Conservation (phyloP, 176 grass and related monocot species). For the Cenchrus americanus region DNA sequence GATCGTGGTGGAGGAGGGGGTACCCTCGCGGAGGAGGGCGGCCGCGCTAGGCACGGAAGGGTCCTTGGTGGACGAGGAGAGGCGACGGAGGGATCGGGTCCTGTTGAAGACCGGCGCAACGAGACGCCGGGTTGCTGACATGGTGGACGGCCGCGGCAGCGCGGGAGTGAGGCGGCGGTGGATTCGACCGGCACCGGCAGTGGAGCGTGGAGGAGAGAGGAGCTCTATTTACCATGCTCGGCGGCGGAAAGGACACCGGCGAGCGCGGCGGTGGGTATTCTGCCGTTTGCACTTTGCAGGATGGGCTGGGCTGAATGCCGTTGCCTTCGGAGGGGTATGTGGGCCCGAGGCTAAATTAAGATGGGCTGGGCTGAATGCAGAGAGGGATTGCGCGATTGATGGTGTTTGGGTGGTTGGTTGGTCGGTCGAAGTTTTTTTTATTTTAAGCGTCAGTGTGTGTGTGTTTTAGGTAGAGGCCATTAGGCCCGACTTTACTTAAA, state of each 20-base stretch:
- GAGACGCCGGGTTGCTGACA: conserved; percentile 33
- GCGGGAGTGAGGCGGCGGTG: neutral
- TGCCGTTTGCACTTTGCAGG: neutral
- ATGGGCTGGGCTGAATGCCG: neutral
- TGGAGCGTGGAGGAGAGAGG: too few species aligned
- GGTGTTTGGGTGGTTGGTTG: too few species aligned
- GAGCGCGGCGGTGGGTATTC: neutral
- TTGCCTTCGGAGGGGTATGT: too few species aligned
- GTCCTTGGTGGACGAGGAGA: conserved; percentile 5
- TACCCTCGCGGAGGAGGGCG: conserved; percentile 25
- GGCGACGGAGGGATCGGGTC: neutral
- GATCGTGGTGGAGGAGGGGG: conserved; percentile 21
- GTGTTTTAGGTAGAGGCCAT: too few species aligned
- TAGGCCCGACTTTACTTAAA: too few species aligned
- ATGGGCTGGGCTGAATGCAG: too few species aligned
- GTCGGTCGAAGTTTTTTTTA: too few species aligned
- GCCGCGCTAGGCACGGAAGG: neutral
- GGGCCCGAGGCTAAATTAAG: too few species aligned
- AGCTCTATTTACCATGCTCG: neutral
- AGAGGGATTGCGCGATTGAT: too few species aligned
- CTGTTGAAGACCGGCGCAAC: neutral
- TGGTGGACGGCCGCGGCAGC: neutral
- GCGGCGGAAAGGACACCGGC: too few species aligned
- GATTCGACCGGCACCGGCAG: neutral
- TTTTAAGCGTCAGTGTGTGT: too few species aligned